Base-by-base conservation (phyloP, 2,329 filamentous ascomycete species). In the Gliomastix tumulicola region DNA sequence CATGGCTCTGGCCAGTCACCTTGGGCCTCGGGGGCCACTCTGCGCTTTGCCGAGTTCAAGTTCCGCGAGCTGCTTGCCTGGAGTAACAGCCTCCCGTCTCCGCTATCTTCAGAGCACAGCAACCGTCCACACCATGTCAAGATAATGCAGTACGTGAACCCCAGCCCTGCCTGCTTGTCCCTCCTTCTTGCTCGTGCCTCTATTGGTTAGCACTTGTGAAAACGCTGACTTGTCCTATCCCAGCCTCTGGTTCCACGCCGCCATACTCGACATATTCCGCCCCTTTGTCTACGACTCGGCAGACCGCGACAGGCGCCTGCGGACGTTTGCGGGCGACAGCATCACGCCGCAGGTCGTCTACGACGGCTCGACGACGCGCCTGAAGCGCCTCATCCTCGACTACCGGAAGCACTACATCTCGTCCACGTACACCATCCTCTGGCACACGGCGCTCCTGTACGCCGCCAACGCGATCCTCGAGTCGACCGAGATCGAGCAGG, bases 191-290 rank as follows among this genome's bases (percentile, higher is more conserved):
- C n/a, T n/a, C n/a, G n/a, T n/a, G n/a, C n/a, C n/a, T n/a, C n/a
- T n/a, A n/a, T n/a, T n/a, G n/a, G n/a, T n/a, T n/a, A n/a, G n/a
- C n/a, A n/a, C n/a, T n/a, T n/a, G n/a, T n/a, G n/a, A n/a, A n/a
- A n/a, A 31, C 31, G 21, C 19, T 10, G 10, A 15, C 18, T 4
- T 18, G 21, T 9, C 28, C 9, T 15, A 6, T 18, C 12, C 4
- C 28, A 66, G 62, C 35, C 56, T 65, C n/a, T 65, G 59, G 60
- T 44, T 63, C 6, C 61, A 66, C 27, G 50, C 52, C 8, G 55
- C 51, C 10, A 48, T 66, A 13, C 52, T 66, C 5, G 54, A 59
- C 17, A 53, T 66, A 8, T 55, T 62, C n/a, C 44, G 47, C 3
- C 48, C 48, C 7, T 49, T 51, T 31, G 33, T 44, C 6, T 21